A percentile compares a stretch with the other conserved stretches of the same genome.
Evolutionary conservation across 2,329 filamentous ascomycete genomes (phyloP).

Genomic region (Phoma herbarum): DNA sequence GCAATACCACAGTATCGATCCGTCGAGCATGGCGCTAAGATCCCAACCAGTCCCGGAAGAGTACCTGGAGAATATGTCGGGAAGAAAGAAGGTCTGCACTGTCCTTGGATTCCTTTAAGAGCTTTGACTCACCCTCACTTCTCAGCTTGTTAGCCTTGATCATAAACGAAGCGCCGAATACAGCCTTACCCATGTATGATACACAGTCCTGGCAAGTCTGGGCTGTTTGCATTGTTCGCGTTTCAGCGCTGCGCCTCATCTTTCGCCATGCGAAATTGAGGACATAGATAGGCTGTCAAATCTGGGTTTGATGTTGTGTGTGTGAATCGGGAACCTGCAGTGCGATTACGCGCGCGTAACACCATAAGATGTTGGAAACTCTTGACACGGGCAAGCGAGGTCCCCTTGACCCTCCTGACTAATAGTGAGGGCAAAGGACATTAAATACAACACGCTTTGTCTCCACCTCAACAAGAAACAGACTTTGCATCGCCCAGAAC

Average conservation of each 20-base stretch:
- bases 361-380: background rate
- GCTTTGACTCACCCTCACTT: background rate
- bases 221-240: too few species aligned
- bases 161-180: background rate
- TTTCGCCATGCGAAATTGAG: background rate
- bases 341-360: conserved; percentile 4
- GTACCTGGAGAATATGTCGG: background rate
- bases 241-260: too few species aligned
- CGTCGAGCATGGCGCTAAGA: background rate
- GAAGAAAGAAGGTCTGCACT: background rate
- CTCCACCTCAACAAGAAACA: background rate
- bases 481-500: background rate
- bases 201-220: background rate
- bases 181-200: background rate
- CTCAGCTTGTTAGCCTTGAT: background rate
- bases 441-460: background rate
- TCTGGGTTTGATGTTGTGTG: background rate
- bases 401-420: background rate
- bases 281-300: background rate
- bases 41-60: background rate
- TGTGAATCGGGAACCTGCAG: background rate
- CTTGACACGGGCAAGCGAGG: background rate
- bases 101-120: background rate
- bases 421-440: background rate
- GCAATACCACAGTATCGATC: background rate